Evolutionary conservation across 2,329 filamentous ascomycete species (phyloP).

Genomic region (Colletotrichum acutatum): DNA sequence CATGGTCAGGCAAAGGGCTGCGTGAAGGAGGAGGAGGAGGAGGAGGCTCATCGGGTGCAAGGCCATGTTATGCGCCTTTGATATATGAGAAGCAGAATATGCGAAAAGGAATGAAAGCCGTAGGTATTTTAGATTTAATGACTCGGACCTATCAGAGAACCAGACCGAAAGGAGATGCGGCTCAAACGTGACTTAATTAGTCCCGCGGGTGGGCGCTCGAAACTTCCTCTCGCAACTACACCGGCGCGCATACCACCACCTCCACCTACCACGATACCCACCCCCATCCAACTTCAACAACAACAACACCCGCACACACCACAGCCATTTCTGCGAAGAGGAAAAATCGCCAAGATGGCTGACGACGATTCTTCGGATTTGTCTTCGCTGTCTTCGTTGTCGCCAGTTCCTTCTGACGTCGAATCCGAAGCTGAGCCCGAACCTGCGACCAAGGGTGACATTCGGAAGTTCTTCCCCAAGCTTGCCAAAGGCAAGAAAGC

Average conservation of each 20-base stretch:
- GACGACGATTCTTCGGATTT: constrained; percentile 73
- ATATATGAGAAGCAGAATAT: background rate
- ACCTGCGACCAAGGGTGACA: constrained; percentile 58
- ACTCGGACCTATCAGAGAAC: constrained; percentile 37
- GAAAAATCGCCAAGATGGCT: constrained; percentile 57
- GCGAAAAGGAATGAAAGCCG: background rate
- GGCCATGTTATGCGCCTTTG: background rate
- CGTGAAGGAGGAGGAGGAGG: background rate
- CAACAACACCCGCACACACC: background rate
- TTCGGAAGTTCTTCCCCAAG: constrained; percentile 76
- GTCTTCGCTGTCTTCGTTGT: constrained; percentile 65
- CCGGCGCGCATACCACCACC: constrained; percentile 31
- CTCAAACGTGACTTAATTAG: constrained; percentile 36
- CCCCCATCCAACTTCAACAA: constrained; percentile 20
- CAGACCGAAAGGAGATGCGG: constrained; percentile 34
- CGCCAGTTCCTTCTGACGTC: constrained; percentile 56
- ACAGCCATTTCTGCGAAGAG: constrained; percentile 8
- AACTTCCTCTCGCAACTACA: constrained; percentile 33
- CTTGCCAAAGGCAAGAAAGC: constrained; percentile 56
- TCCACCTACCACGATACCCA: constrained; percentile 43
- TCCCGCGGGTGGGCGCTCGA: constrained; percentile 33
- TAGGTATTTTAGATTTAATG: constrained; percentile 34
- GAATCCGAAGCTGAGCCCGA: constrained; percentile 66
- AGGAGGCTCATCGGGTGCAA: background rate
- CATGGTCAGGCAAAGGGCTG: background rate